phyloP scores from a whole-genome alignment of 768 basidiomycete species.

The Pleurotus sapidus region DNA sequence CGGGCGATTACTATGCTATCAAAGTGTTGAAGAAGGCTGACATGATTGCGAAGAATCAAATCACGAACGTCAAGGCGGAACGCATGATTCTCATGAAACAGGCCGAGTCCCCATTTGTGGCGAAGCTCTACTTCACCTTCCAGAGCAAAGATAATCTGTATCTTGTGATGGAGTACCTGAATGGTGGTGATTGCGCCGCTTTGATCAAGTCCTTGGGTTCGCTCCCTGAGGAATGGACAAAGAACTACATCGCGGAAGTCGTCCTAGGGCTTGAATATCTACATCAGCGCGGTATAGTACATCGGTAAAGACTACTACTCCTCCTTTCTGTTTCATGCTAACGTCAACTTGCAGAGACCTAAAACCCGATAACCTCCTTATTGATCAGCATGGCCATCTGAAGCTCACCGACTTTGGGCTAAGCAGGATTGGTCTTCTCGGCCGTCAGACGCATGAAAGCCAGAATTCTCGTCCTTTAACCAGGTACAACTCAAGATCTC shows the following conservation, averaged over 20 bases:
- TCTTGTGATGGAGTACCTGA: conserved; percentile 99
- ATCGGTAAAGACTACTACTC: conserved; percentile 63
- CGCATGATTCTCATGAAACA: conserved; percentile 99
- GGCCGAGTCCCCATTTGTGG: conserved; percentile 96
- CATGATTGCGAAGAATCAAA: conserved; percentile 99
- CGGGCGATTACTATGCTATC: conserved; percentile 98
- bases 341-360: conserved; percentile 65
- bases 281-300: conserved; percentile 93
- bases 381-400: conserved; percentile 94
- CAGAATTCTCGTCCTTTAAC: conserved; percentile 41
- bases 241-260: conserved; percentile 95
- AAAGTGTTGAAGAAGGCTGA: conserved; percentile 99
- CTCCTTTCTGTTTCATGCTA: conserved; percentile 7
- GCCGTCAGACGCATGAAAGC: conserved; percentile 86
- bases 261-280: conserved; percentile 93
- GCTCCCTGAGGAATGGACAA: conserved; percentile 95
- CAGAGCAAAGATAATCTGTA: conserved; percentile 99
- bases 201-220: conserved; percentile 94
- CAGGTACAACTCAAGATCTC: conserved; percentile 67
- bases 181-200: conserved; percentile 96
- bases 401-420: conserved; percentile 98
- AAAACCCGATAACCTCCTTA: conserved; percentile 97
- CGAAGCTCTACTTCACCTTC: conserved; percentile 97
- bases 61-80: conserved; percentile 99
- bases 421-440: conserved; percentile 95